Evolutionary conservation across 768 basidiomycete species (phyloP), one percentile per base, ranked within the genome.

Genomic region (Leccinum ochraceum): DNA sequence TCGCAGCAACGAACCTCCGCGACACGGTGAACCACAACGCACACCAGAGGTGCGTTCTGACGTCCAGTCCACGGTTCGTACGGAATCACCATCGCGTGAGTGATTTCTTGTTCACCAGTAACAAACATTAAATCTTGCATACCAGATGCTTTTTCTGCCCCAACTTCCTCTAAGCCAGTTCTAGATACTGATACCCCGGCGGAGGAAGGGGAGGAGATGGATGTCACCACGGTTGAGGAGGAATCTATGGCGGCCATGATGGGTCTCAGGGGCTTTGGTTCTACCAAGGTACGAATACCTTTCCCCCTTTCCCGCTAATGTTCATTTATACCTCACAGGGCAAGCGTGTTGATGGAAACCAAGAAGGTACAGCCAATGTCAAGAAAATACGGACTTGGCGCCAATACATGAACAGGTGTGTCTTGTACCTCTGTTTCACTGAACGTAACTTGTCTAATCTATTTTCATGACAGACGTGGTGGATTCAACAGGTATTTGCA

Each of bases 361-460:
- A 95, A 75, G 88, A 90, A 62, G 90, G 88, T 49, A 67, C 61
- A 39, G 82, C 79, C 37, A 74, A 84, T 57, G 75, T 89, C 66
- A 94, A 91, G 81, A 94, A 93, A 77, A 84, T 84, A 59, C 80
- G 94, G 61, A 95, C 93, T 26, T 96, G 94, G 95, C 82, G 94
- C 64, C 96, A 98, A 75, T 99, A 99, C 75, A 99, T 99, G 96
- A 98, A 98, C 74, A 84, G 94, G 86, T 87, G 67, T 53, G 81
- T 61, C 34, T 62, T n/a, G 13, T 30, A 32, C 22, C 26, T 49
- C 13, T 57, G 20, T 34, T 28, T 63, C 42, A 8, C 49, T 60
- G 53, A 56, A 49, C 61, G 30, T 67, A 34, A 62, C 60, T 60
- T 60, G 10, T 63, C 30, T 67, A 28, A 64, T 59, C 59, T 60